Base-by-base conservation (phyloP, 2,329 filamentous ascomycete genomes). In the Epicoccum sorghinum region DNA sequence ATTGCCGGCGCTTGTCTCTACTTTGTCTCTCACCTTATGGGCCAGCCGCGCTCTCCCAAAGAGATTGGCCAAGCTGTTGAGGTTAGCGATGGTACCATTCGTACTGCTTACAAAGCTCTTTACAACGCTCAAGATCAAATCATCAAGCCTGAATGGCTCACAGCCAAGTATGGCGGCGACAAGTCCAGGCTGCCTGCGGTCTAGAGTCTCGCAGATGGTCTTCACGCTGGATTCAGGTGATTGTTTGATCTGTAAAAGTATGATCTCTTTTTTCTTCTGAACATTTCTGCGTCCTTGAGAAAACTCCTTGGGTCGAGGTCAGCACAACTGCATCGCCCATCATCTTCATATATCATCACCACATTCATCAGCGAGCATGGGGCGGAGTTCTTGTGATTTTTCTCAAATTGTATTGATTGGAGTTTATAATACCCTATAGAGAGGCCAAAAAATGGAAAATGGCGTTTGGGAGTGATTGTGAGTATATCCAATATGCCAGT, bases 1-100 rank as follows among this genome's bases (percentile, higher is more conserved):
- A 91, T 96, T 57, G 93, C 96, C 6, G 93, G 93, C 14, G 93
- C 95, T 29, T 96, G 92, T 74, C 97, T 99, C 75, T 99, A 95
- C 81, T 95, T 98, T 86, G 90, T 93, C 4, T 92, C 91, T 27
- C 87, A 93, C 69, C 82, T 98, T 33, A 89, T 96, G 79, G 90
- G 88, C 51, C 85, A 95, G 63, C 81, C 86, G 18, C 90, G 89
- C 67, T 81, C 85, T 6, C 89, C 91, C n/a, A 93, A 93, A 74
- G 89, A 96, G 57, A 97, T 99, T 65, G 90, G 91, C 4, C 76
- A 78, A 23, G 88, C 95, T 14, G 91, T 90, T 1, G 91, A 91
- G 61, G 95, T 99, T 25, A 97, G 92, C 72, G 96, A 99, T 70
- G 93, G 95, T 50, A 99, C 95, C 0, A 96, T 99, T 67, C 93